Percentiles rank a stretch among this genome's conserved stretches.
These are phyloP conservation scores for Calcarisporium arbuscula DNA, from an alignment of 2,329 filamentous ascomycete species.

Conservation along the genomic window DNA sequence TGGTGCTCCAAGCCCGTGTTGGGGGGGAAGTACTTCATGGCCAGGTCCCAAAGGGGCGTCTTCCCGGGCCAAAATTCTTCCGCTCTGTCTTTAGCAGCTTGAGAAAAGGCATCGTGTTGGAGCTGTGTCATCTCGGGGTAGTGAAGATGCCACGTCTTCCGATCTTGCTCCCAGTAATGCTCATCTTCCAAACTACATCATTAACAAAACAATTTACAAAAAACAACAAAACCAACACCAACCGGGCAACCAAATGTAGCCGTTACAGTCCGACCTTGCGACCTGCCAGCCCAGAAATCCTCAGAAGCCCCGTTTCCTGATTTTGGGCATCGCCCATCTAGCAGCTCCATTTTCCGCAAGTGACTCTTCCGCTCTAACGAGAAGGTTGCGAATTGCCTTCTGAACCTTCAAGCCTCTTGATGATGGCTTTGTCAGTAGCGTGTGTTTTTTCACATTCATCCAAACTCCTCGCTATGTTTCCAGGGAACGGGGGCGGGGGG, in stretches of 20 bases:
- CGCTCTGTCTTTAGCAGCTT: conserved; percentile 41
- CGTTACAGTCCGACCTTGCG: too few species aligned
- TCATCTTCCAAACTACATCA: too few species aligned
- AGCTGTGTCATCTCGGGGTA: conserved; percentile 60
- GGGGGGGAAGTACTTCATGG: conserved; percentile 53
- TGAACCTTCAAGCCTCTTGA: conserved; percentile 54
- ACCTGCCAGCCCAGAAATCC: too few species aligned
- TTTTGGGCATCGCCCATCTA: conserved; percentile 44
- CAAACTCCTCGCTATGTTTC: conserved; percentile 49
- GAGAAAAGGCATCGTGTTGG: conserved; percentile 48
- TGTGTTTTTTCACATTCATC: too few species aligned
- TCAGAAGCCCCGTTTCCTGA: conserved; percentile 42
- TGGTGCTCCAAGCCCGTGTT: conserved; percentile 16
- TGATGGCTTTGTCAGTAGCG: conserved; percentile 37
- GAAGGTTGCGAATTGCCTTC: conserved; percentile 36
- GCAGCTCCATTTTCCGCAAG: too few species aligned
- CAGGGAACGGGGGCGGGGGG: too few species aligned
- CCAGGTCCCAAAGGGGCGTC: conserved; percentile 47
- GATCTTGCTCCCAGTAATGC: conserved; percentile 54
- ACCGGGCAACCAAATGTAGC: too few species aligned
- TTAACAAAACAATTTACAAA: too few species aligned
- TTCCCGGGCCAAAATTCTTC: conserved; percentile 49
- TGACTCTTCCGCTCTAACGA: too few species aligned
- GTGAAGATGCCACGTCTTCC: conserved; percentile 51
- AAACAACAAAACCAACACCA: too few species aligned